A percentile compares a stretch with the other conserved stretches of the same genome.
phyloP scores from a whole-genome alignment of 225 moss, liverwort and hornwort genomes.

The Sphagnum tenellum region DNA sequence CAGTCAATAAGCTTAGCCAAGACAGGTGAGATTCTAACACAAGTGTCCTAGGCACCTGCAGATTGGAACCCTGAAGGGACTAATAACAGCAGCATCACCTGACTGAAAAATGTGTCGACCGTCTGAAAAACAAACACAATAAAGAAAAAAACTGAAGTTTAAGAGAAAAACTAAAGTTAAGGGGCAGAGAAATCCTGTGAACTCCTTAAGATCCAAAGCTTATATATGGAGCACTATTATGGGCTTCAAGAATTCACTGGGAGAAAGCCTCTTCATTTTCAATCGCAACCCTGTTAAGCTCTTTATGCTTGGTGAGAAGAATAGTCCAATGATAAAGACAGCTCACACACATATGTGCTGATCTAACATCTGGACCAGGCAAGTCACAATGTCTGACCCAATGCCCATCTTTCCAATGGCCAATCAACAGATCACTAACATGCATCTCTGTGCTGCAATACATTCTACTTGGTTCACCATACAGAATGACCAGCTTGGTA shows the following conservation, averaged over 20 bases:
- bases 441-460: background rate
- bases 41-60: conserved; percentile 12
- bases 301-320: no score
- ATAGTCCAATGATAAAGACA: background rate
- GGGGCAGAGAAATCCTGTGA: conserved; percentile 13
- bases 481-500: background rate
- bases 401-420: background rate
- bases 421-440: background rate
- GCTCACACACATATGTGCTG: background rate
- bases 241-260: background rate
- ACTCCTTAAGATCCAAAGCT: conserved; percentile 5
- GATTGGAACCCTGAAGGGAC: conserved; percentile 10
- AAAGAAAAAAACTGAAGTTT: conserved; percentile 14
- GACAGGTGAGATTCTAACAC: conserved; percentile 8
- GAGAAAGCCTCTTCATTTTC: background rate
- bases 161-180: background rate
- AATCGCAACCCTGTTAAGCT: background rate
- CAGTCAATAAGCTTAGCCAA: conserved; percentile 1
- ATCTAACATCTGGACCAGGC: background rate
- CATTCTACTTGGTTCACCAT: background rate
- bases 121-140: conserved; percentile 16
- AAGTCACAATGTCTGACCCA: background rate
- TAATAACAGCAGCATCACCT: conserved; percentile 18
- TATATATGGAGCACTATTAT: background rate
- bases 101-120: conserved; percentile 19